Evolutionary conservation across 2,329 filamentous ascomycete species (phyloP).

Genomic region (Aspergillus japonicus): DNA sequence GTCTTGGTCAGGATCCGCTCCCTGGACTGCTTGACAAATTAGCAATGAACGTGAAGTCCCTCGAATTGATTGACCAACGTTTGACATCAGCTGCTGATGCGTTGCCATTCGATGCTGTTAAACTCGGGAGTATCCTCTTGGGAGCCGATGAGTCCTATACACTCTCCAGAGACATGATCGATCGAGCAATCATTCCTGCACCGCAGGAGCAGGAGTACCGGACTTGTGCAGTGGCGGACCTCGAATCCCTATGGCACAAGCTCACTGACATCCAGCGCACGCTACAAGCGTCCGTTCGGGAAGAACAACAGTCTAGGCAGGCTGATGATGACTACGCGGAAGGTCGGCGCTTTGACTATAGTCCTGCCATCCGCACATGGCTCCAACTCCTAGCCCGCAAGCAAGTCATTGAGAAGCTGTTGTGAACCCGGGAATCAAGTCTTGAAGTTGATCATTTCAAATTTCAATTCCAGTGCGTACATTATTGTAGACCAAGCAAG

Average conservation of each 20-base stretch:
- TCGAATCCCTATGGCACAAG: slow-evolving; percentile 31
- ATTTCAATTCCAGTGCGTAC: not conserved
- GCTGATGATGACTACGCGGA: slow-evolving; percentile 44
- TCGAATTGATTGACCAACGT: slow-evolving; percentile 39
- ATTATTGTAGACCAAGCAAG: too few relatives aligned
- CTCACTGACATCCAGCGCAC: slow-evolving; percentile 32
- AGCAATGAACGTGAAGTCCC: slow-evolving; percentile 46
- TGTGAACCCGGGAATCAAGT: not conserved
- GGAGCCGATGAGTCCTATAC: slow-evolving; percentile 39
- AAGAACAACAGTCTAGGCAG: slow-evolving; percentile 40
- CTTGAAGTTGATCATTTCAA: not conserved
- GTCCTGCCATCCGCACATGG: slow-evolving; percentile 67
- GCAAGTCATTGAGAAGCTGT: slow-evolving; percentile 51
- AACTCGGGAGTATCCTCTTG: slow-evolving; percentile 26
- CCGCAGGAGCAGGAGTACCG: slow-evolving; percentile 25
- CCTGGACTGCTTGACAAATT: slow-evolving; percentile 46
- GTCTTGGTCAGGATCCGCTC: slow-evolving; percentile 68
- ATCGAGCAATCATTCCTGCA: slow-evolving; percentile 29
- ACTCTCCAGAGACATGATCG: slow-evolving; percentile 35
- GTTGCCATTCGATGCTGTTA: slow-evolving; percentile 2
- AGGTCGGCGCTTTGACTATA: slow-evolving; percentile 61
- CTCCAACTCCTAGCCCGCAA: slow-evolving; percentile 67
- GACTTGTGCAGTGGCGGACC: slow-evolving; percentile 25
- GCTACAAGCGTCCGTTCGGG: slow-evolving; percentile 38
- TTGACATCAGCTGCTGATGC: slow-evolving; percentile 15